Conservation (phyloP, 257 asterid genomes). For the Solanum commersonii region DNA sequence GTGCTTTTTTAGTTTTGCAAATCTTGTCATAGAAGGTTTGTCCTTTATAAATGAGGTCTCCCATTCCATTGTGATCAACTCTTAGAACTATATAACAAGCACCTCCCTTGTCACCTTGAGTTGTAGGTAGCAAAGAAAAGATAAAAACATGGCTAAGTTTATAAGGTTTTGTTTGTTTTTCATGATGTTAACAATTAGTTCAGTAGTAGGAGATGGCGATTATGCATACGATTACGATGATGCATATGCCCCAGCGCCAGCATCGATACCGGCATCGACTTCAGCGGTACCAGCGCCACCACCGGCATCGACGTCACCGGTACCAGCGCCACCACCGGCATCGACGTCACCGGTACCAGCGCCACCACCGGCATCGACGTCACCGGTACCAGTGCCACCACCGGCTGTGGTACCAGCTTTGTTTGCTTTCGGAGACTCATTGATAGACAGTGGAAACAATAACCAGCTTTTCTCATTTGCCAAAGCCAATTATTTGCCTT, state of each 20-base stretch:
- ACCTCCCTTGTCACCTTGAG: not conserved
- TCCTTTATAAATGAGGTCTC: not conserved
- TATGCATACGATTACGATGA: not conserved
- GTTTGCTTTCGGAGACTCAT: constrained; percentile 65
- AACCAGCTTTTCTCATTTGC: constrained; percentile 48
- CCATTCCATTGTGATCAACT: not conserved
- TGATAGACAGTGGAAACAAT: constrained; percentile 65
- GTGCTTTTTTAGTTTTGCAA: not conserved
- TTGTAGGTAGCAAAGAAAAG: not conserved
- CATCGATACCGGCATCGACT: not conserved
- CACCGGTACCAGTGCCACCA: not conserved
- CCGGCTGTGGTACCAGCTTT: constrained; percentile 44
- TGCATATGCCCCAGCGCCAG: not conserved
- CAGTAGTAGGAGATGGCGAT: not conserved
- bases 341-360: not conserved
- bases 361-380: not conserved
- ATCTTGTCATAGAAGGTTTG: not conserved
- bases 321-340: not conserved
- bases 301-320: not conserved
- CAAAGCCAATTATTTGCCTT: constrained; percentile 65
- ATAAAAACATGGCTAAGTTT: not conserved
- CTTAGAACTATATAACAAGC: not conserved
- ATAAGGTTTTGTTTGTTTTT: not conserved
- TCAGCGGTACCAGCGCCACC: not conserved
- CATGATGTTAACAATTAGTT: not conserved